Evolutionary conservation across 345 rosid species (phyloP), one percentile per base, ranked within the genome.

Genomic region (Dipteronia dyeriana): DNA sequence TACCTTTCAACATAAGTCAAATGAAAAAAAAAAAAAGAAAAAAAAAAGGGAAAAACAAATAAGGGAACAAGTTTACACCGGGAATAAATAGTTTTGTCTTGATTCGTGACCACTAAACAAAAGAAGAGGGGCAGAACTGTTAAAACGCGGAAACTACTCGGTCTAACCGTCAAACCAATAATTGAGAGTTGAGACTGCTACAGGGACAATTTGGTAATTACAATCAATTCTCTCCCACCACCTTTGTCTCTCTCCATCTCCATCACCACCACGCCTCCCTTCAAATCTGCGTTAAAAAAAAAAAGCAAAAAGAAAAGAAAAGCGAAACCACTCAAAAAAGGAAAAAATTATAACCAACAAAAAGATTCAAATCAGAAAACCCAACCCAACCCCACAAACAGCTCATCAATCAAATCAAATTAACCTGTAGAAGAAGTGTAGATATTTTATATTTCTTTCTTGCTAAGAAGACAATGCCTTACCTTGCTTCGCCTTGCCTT

Each of bases 331-430:
- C 2, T 22, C 0, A 17, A 31, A 39, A 68, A 68, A 12, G 39
- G 6, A 53, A 1, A 72, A 7, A 53, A 12, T n/a, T n/a, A 62
- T 13, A 16, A 4, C 4, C 4, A 31, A 31, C 34, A 31, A 31
- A 34, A 34, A 63, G 19, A 26, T 7, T 29, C 2, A 22, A 17
- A 60, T 20, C 5, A 64, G 29, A 9, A 41, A 41, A 7, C 8
- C 45, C 11, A 29, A 7, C 26, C 7, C 41, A 17, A 53, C 70
- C 80, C 71, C 66, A 62, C 75, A 22, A 47, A 49, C 75, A 78
- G 45, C 66, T 9, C 72, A 47, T 39, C 6, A 31, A 31, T 31
- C 34, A 31, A 31, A 31, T 31, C 3, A 31, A 41, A 41, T 41
- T 11, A 41, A 53, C 17, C 14, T 51, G 14, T 26, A 57, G 63